Evolutionary conservation across 306 rosid genomes (phyloP), one percentile per base, ranked within the genome.

Genomic region (Gillenia trifoliata): DNA sequence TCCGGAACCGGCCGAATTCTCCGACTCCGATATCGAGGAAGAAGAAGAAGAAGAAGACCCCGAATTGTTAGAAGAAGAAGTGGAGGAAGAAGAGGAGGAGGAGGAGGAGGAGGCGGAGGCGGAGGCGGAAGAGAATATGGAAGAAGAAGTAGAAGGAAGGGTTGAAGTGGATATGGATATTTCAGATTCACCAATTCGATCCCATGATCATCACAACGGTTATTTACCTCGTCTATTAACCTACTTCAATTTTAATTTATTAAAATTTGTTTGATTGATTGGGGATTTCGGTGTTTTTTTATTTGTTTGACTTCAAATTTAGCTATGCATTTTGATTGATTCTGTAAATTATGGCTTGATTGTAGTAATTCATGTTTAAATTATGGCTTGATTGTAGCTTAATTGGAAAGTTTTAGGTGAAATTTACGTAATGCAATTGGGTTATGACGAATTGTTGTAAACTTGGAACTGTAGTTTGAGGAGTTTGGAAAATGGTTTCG

Each of bases 201-300:
- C 65, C 12, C 68, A 67, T 70, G 67, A 65, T 16, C 77, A 31
- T 66, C 63, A 11, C 11, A 38, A 65, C 81, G 91, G 88, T 87
- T 67, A 41, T 25, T 62, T 55, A 19, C 33, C 19, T 25, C 56
- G 11, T 36, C 41, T 52, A 3, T 4, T 70, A 7, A 33, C 33
- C 49, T 11, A 11, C 8, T 61, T 61, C 17, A 45, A 45, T 45
- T 45, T 45, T 13, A 45, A 5, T 29, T 16, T 13, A 6, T 29
- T 7, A 55, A 26, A 59, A 3, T 30, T 31, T 19, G 17, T 62
- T 30, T 62, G 9, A 52, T 52, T 33, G 11, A 6, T 30, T 25
- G 36, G 33, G 22, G 6, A 70, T 54, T 33, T 23, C 50, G 4
- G 33, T 70, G 57, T 6, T 54, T 34, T 34, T 67, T 23, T 22